A percentile compares a stretch with the other conserved stretches of the same genome.
phyloP scores from a whole-genome alignment of 805 yeast species.

The Candida montana region DNA sequence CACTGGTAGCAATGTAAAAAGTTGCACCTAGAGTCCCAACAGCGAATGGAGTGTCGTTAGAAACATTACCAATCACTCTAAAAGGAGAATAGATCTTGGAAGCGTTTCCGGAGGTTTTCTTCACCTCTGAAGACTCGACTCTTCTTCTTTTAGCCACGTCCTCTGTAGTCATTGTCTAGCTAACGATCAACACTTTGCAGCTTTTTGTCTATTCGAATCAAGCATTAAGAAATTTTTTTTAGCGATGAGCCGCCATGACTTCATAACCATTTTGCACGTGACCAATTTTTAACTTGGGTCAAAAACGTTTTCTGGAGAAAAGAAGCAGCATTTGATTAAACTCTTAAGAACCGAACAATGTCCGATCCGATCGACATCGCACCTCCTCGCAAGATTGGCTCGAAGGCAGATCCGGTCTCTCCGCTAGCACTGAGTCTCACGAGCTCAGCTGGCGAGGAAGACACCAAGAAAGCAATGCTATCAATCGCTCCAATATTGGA shows the following conservation, averaged over 20 bases:
- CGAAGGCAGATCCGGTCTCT: constrained; percentile 24
- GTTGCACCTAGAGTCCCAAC: constrained; percentile 85
- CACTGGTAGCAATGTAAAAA: constrained; percentile 82
- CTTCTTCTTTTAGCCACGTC: constrained; percentile 6
- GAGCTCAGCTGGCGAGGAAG: constrained; percentile 16
- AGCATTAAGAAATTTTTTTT: neutral
- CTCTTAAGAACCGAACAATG: too few species aligned
- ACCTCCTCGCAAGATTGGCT: constrained; percentile 4
- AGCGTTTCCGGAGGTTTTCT: constrained; percentile 13
- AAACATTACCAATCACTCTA: constrained; percentile 85
- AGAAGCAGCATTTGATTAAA: neutral
- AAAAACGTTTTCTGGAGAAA: neutral
- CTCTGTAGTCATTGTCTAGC: neutral
- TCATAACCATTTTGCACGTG: neutral
- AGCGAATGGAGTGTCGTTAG: constrained; percentile 81
- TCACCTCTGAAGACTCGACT: constrained; percentile 11
- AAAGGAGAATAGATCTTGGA: constrained; percentile 80
- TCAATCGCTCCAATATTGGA: constrained; percentile 76
- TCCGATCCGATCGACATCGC: constrained; percentile 21
- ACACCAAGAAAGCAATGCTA: constrained; percentile 59
- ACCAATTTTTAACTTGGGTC: neutral
- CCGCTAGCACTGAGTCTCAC: constrained; percentile 25
- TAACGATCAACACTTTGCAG: too few species aligned
- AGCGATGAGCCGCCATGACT: neutral
- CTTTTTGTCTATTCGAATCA: too few species aligned